phyloP scores from a whole-genome alignment of 768 basidiomycete genomes.

The Lactarius quietus region DNA sequence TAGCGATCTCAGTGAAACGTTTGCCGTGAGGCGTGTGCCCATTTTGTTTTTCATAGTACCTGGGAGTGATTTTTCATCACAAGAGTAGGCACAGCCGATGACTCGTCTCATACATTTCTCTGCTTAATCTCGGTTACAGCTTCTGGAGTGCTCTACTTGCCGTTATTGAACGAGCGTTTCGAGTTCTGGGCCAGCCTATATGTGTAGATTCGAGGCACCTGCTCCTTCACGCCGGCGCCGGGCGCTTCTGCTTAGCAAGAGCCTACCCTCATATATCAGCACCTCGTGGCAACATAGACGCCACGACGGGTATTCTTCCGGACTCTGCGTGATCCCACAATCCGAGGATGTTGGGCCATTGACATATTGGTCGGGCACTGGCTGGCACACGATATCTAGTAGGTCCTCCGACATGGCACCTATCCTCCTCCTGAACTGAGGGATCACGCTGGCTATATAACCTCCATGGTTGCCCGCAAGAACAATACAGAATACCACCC shows the following conservation, averaged over 20 bases:
- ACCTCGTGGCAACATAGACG: too few relatives aligned
- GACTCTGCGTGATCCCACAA: not conserved
- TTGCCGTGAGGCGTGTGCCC: not conserved
- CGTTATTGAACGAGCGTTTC: not conserved
- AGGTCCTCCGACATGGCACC: constrained; percentile 9
- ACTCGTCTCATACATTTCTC: not conserved
- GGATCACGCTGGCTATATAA: constrained; percentile 6
- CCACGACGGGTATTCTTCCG: not conserved
- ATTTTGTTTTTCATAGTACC: not conserved
- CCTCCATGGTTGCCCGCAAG: not conserved
- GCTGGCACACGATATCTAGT: not conserved
- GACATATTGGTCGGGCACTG: not conserved
- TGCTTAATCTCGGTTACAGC: too few relatives aligned
- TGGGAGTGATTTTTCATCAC: not conserved
- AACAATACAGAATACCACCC: not conserved
- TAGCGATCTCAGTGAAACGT: constrained; percentile 15
- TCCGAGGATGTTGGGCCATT: not conserved
- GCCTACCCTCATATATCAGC: too few relatives aligned
- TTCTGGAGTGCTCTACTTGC: not conserved
- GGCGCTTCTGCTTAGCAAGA: not conserved
- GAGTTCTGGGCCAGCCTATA: not conserved
- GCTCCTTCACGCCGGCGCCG: not conserved
- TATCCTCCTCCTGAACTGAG: not conserved
- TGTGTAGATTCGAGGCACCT: constrained; percentile 4
- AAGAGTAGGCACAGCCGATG: not conserved